These are phyloP conservation scores for Cercospora citrullina DNA, from an alignment of 2,329 filamentous ascomycete genomes.

Conservation along the genomic window DNA sequence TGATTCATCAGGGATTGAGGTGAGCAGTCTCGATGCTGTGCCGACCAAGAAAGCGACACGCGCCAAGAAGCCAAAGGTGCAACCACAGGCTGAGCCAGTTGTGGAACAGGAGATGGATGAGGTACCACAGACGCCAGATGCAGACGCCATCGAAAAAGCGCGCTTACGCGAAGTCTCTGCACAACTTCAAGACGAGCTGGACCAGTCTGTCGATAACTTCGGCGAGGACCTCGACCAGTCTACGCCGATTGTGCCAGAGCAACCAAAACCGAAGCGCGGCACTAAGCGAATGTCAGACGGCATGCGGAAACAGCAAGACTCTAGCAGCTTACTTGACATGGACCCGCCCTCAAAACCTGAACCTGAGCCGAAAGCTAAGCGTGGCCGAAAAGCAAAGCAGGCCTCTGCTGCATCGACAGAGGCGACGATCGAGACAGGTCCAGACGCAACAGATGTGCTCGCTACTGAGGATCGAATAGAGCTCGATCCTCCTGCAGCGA, in stretches of 20 bases:
- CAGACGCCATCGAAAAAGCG: constrained; percentile 17
- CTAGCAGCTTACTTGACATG: constrained; percentile 29
- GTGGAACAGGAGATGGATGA: constrained; percentile 21
- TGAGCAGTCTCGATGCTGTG: constrained; percentile 28
- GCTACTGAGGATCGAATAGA: constrained; percentile 18
- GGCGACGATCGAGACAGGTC: constrained; percentile 4
- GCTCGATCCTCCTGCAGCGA: constrained; percentile 11
- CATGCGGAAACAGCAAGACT: constrained; percentile 32
- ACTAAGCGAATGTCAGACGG: constrained; percentile 45
- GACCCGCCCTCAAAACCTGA: constrained; percentile 35
- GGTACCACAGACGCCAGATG: constrained; percentile 21
- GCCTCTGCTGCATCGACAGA: constrained; percentile 18
- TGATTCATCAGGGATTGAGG: constrained; percentile 35
- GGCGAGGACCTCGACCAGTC: constrained; percentile 30
- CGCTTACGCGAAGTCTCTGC: constrained; percentile 32
- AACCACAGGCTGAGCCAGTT: constrained; percentile 30
- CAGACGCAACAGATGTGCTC: constrained; percentile 1
- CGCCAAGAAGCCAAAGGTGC: constrained; percentile 36
- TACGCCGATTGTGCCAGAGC: constrained; percentile 27
- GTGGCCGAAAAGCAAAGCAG: constrained; percentile 29
- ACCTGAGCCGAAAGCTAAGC: constrained; percentile 29
- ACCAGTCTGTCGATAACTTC: constrained; percentile 33
- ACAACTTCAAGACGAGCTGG: constrained; percentile 38
- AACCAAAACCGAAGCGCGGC: constrained; percentile 33
- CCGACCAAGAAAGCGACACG: constrained; percentile 35